phyloP scores from a whole-genome alignment of 179 eudicot species.

The Silene noctiflora region DNA sequence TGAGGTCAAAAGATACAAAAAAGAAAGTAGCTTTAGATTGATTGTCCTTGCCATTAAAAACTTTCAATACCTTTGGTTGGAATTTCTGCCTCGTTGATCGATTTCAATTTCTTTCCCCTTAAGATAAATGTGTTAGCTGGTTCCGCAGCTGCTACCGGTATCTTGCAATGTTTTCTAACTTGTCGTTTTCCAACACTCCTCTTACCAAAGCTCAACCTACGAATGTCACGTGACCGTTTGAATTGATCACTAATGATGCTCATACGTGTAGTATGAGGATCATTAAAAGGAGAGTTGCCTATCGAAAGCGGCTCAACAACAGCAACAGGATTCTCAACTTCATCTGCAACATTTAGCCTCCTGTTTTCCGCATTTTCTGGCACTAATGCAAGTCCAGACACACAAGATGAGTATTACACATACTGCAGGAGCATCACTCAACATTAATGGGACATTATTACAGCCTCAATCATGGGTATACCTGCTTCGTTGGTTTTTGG shows the following conservation, averaged over 20 bases:
- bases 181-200: conserved; percentile 19
- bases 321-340: conserved; percentile 26
- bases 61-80: conserved; percentile 33
- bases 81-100: conserved; percentile 24
- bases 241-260: conserved; percentile 25
- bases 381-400: conserved; percentile 4
- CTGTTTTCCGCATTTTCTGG: conserved; percentile 16
- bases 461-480: conserved; percentile 11
- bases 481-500: conserved; percentile 27
- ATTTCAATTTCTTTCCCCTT: conserved; percentile 34
- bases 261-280: neutral
- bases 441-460: neutral
- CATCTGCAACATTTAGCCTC: conserved; percentile 20
- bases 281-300: conserved; percentile 20
- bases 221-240: conserved; percentile 21
- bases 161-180: conserved; percentile 22
- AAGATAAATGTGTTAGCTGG: conserved; percentile 16
- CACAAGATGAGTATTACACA: conserved; percentile 14
- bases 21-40: neutral
- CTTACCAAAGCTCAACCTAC: conserved; percentile 16
- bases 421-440: conserved; percentile 6
- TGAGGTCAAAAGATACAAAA: neutral
- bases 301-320: conserved; percentile 22
- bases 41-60: neutral
- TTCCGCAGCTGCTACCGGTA: conserved; percentile 24